Evolutionary conservation across 2,329 filamentous ascomycete genomes (phyloP).

Genomic region (Aspergillus ibericus): DNA sequence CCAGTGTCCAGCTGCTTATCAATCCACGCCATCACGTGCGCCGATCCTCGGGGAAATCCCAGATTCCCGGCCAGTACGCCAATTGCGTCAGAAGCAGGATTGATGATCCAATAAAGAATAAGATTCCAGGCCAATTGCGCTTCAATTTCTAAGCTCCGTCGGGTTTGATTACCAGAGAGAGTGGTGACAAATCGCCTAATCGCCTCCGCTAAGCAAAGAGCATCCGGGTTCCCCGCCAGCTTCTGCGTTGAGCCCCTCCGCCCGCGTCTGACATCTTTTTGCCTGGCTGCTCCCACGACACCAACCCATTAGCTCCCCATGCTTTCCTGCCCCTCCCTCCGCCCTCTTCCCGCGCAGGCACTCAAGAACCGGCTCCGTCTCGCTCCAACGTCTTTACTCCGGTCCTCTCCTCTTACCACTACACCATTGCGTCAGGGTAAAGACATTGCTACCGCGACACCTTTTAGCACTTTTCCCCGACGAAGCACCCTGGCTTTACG

Average conservation of each 20-base stretch:
- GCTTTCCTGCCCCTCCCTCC: constrained; percentile 20
- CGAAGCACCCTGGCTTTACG: constrained; percentile 25
- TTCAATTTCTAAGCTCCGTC: too few species aligned
- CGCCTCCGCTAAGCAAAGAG: not conserved
- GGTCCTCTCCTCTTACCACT: constrained; percentile 4
- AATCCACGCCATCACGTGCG: too few species aligned
- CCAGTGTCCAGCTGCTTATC: too few species aligned
- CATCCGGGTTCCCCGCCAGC: not conserved
- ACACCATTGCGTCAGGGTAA: constrained; percentile 11
- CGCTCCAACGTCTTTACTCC: constrained; percentile 2
- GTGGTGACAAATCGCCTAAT: too few species aligned
- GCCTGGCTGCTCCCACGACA: not conserved
- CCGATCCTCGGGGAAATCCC: too few species aligned
- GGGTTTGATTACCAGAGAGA: too few species aligned
- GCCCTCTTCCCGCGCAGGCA: constrained; percentile 18
- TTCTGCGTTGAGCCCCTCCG: not conserved
- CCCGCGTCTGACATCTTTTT: constrained; percentile 2
- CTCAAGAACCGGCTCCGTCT: constrained; percentile 17
- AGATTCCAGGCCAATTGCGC: not conserved
- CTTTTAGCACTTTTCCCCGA: not conserved
- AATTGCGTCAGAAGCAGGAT: constrained; percentile 15
- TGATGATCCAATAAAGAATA: not conserved
- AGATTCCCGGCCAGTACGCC: constrained; percentile 14
- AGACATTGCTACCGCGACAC: constrained; percentile 14
- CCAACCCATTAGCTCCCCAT: constrained; percentile 17